Evolutionary conservation across 2,329 filamentous ascomycete genomes (phyloP), one percentile per base, ranked within the genome.

Genomic region (Emericellopsis atlantica): DNA sequence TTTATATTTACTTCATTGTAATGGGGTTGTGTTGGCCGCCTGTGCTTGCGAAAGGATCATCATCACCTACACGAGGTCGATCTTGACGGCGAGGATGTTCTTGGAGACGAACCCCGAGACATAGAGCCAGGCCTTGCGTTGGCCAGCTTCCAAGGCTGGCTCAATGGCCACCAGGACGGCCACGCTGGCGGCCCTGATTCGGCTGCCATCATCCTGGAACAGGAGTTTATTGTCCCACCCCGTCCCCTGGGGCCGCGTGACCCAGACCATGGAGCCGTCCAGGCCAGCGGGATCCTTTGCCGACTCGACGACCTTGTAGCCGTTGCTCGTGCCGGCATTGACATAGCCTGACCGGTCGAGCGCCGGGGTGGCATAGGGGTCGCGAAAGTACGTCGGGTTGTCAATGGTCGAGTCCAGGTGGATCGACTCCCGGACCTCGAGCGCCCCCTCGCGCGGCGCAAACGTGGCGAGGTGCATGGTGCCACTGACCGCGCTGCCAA

Each of bases 371-470:
- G 64, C 57, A 36, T 69, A 77, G 0, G 70, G 66, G 40, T 81
- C 76, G 0, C 51, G 43, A 48, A 74, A 81, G 53, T 70, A 80
- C 47, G 54, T 67, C 0, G 76, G 75, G 44, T 81, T 81, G 48
- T 81, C 76, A 11, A 72, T 55, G 4, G 60, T 48, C 2, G 60
- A 59, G 31, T 70, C 65, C 4, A 75, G 44, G 1, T 58, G 44
- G 14, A 78, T 45, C 0, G 54, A 52, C 4, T 72, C 65, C 8
- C 54, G 46, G 6, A 78, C 41, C 2, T 44, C 4, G 5, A 60
- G 10, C 29, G 34, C 14, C 46, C 44, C 6, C 26, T 29, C 26
- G 26, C 26, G 26, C 9, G 4, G 42, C 3, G 54, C 49, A 12
- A 59, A 40, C 15, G 49, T 40, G 14, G 58, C 62, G 10, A 74